Evolutionary conservation across 352 stramenopile species (phyloP), one percentile per base, ranked within the genome.

Genomic region (Phytophthora capsici): DNA sequence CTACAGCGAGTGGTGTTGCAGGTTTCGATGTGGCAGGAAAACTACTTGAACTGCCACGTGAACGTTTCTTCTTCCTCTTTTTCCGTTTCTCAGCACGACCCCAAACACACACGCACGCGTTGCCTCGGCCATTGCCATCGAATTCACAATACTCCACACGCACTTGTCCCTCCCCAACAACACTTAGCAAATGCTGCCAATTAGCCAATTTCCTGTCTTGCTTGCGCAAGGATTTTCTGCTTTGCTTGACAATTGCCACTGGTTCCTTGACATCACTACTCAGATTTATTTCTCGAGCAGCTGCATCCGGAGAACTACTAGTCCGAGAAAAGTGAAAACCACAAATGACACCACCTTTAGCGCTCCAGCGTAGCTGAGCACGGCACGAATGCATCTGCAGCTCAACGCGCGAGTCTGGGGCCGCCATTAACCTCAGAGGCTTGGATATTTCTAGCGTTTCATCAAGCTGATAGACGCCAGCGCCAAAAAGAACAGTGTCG

Each of bases 141-240:
- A 94, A 86, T 32, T 91, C 77, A 46, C 86, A 91, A 26, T 83
- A 90, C 32, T 86, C 48, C 1, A 88, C 79, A 9, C 81, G 76
- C 13, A 94, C 26, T 16, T 54, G 59, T 6, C 80, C 80, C 10
- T 84, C 66, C 4, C 67, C 57, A 3, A 71, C 69, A 2, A 91
- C 72, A 45, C 79, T 76, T 0, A 92, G 22, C 14, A 91, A 50
- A 46, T 91, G 78, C 65, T 92, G 84, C 85, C 81, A 91, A 43
- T 86, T 82, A 3, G 36, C 45, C 23, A 66, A 25, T 34, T 58
- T 62, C n/a, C 63, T 60, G 10, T 67, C 53, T 17, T 45, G 30
- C 23, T 66, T 63, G 34, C 54, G 49, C 6, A 67, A 26, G 3
- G 10, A 9, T n/a, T 50, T 53, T 40, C 68, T 67, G 23, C 61